Evolutionary conservation across 1,284 basidiomycete species (phyloP).

Genomic region (Boletus hoseneyae): DNA sequence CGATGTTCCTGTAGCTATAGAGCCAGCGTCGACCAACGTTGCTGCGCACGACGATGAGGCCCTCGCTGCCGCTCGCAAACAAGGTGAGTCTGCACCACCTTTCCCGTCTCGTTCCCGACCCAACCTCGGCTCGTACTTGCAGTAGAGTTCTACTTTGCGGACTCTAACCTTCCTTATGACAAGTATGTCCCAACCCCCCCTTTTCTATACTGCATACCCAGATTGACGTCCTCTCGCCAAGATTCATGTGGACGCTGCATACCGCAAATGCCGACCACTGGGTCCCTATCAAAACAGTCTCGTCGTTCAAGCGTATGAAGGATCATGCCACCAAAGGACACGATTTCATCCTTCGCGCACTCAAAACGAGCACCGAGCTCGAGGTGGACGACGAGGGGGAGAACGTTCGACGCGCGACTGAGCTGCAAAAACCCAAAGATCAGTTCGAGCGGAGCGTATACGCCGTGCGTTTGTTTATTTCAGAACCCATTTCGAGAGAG

Average conservation of each 20-base stretch:
- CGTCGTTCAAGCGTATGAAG: slow-evolving; percentile 96
- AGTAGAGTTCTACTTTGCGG: slow-evolving; percentile 99
- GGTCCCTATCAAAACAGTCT: slow-evolving; percentile 85
- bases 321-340: slow-evolving; percentile 61
- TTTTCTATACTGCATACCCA: too few relatives aligned
- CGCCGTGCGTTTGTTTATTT: slow-evolving; percentile 56
- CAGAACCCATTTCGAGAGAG: neutral
- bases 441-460: slow-evolving; percentile 81
- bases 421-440: slow-evolving; percentile 69
- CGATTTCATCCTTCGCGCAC: slow-evolving; percentile 64
- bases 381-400: slow-evolving; percentile 74
- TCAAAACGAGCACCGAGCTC: slow-evolving; percentile 64
- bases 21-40: neutral
- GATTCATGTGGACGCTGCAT: slow-evolving; percentile 94
- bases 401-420: slow-evolving; percentile 71
- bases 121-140: neutral
- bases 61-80: slow-evolving; percentile 25
- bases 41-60: slow-evolving; percentile 15
- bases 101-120: neutral
- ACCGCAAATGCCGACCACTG: slow-evolving; percentile 80
- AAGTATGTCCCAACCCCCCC: slow-evolving; percentile 47
- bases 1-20: slow-evolving; percentile 1
- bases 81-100: slow-evolving; percentile 13
- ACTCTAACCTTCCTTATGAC: slow-evolving; percentile 95
- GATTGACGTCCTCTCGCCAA: slow-evolving; percentile 34